Percentiles rank a stretch among this genome's conserved stretches.
Conservation (phyloP, 192 early-diverging fungal genomes). For the Coemansia sp. region DNA sequence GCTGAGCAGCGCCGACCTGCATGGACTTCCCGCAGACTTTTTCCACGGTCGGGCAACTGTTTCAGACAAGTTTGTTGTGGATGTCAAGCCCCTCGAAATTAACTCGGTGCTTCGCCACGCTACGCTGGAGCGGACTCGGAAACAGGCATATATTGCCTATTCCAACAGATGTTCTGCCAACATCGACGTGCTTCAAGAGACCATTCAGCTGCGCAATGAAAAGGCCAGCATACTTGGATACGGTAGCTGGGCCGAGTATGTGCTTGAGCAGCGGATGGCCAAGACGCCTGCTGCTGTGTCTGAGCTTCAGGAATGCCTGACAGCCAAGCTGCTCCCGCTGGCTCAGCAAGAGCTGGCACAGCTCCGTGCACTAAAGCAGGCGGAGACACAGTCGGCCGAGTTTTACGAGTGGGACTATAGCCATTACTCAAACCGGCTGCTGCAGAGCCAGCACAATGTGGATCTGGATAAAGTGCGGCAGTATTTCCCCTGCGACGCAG, state of each 20-base stretch:
- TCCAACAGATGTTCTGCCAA: conserved; percentile 50
- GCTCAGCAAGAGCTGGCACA: conserved; percentile 56
- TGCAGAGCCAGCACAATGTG: conserved; percentile 59
- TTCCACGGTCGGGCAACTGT: conserved; percentile 53
- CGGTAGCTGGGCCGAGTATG: conserved; percentile 59
- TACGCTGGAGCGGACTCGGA: conserved; percentile 49
- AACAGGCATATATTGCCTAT: conserved; percentile 32
- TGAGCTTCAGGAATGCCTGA: conserved; percentile 61
- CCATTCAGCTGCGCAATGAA: conserved; percentile 48
- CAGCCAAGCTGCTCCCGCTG: conserved; percentile 47
- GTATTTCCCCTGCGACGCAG: conserved; percentile 62
- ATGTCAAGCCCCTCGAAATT: conserved; percentile 60
- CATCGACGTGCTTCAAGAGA: conserved; percentile 54
- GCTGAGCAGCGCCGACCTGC: conserved; percentile 55
- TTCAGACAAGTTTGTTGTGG: conserved; percentile 55
- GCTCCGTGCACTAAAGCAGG: conserved; percentile 58
- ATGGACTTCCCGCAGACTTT: conserved; percentile 65
- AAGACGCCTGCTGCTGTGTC: conserved; percentile 60
- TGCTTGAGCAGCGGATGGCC: conserved; percentile 71
- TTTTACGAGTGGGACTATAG: conserved; percentile 65
- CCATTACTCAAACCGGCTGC: conserved; percentile 63
- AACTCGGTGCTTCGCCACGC: conserved; percentile 42
- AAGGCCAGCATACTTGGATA: conserved; percentile 62
- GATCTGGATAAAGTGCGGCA: conserved; percentile 68
- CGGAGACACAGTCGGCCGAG: conserved; percentile 34